Percentiles rank a stretch among this genome's conserved stretches.
Conservation (phyloP, 2,329 filamentous ascomycete species). For the Sarocladiaceae sp. region DNA sequence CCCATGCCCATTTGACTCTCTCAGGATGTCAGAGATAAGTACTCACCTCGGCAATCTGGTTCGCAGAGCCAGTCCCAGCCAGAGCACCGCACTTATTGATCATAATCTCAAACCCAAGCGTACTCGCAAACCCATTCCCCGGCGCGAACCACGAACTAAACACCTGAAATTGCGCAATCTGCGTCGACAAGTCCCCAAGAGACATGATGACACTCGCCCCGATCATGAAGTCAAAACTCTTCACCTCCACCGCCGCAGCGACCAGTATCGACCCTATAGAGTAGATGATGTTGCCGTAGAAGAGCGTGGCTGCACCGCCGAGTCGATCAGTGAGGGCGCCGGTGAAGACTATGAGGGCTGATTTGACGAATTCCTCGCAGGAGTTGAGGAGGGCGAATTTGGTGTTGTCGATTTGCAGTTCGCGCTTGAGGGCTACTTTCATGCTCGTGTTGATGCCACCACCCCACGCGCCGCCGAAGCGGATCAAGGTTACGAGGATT, state of each 20-base stretch:
- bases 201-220: conserved; percentile 48
- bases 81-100: conserved; percentile 56
- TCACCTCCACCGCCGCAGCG: conserved; percentile 47
- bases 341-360: conserved; percentile 45
- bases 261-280: conserved; percentile 52
- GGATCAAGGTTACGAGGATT: conserved; percentile 43
- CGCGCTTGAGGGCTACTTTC: conserved; percentile 54
- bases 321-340: conserved; percentile 53
- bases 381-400: conserved; percentile 53
- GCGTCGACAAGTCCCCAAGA: conserved; percentile 55
- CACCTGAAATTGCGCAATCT: conserved; percentile 58
- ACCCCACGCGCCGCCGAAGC: conserved; percentile 55
- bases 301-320: conserved; percentile 48
- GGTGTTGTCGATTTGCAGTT: conserved; percentile 53
- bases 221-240: conserved; percentile 56
- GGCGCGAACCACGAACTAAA: conserved; percentile 60
- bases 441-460: conserved; percentile 52
- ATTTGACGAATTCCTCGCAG: conserved; percentile 57
- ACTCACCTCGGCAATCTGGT: conserved; percentile 43
- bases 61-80: conserved; percentile 53
- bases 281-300: conserved; percentile 53
- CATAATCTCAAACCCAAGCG: conserved; percentile 52
- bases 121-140: conserved; percentile 54
- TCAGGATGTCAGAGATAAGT: neutral
- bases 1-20: no score